Evolutionary conservation across 1,284 basidiomycete species (phyloP).

Genomic region (Fistulinella cinereoalba): DNA sequence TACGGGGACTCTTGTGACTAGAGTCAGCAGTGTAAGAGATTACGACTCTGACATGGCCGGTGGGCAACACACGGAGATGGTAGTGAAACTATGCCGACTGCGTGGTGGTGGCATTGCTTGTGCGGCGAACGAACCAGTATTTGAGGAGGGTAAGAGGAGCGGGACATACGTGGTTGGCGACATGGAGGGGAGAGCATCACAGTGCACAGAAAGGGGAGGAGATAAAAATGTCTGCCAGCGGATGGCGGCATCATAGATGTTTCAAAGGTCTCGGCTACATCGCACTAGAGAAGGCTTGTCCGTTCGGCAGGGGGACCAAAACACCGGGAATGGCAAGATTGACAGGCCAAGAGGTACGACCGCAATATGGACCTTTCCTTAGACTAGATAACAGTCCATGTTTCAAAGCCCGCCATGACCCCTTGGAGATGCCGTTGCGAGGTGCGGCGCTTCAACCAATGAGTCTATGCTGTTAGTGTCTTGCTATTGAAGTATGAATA

Average conservation of each 20-base stretch:
- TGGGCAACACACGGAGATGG: slow-evolving; percentile 22
- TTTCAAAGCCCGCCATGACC: slow-evolving; percentile 1
- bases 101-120: neutral
- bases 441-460: slow-evolving; percentile 6
- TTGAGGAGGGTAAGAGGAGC: neutral
- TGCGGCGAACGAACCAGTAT: neutral
- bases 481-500: too few relatives aligned
- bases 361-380: too few relatives aligned
- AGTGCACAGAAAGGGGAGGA: neutral
- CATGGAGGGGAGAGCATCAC: slow-evolving; percentile 11
- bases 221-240: neutral
- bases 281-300: neutral
- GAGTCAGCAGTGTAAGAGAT: neutral
- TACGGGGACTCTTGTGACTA: slow-evolving; percentile 32
- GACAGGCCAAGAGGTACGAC: neutral
- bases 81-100: slow-evolving; percentile 29
- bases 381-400: too few relatives aligned
- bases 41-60: neutral
- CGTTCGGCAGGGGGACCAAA: neutral
- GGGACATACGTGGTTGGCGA: slow-evolving; percentile 1
- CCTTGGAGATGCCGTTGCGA: slow-evolving; percentile 13
- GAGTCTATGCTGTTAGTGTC: neutral
- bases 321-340: neutral
- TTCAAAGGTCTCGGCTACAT: slow-evolving; percentile 1
- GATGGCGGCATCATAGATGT: neutral